phyloP scores from a whole-genome alignment of 768 basidiomycete species.

The Lyophyllum decastes region DNA sequence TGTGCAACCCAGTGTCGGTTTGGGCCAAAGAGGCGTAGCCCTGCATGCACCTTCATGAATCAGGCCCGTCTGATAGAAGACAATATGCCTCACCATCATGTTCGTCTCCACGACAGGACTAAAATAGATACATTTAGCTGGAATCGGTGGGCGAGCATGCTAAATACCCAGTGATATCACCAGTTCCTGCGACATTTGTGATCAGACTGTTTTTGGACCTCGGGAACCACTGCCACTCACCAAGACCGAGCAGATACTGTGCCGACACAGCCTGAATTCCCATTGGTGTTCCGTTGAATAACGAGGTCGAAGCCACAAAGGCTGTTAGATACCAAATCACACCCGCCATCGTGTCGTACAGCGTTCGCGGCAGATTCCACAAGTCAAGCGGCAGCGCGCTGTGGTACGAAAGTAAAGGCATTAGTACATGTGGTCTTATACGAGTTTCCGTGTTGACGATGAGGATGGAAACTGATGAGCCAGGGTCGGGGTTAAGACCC shows the following conservation, averaged over 20 bases:
- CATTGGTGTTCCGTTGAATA: constrained; percentile 27
- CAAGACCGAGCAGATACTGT: constrained; percentile 61
- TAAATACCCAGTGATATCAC: constrained; percentile 71
- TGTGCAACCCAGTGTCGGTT: constrained; percentile 73
- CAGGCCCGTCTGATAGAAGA: background rate
- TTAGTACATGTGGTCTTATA: constrained; percentile 18
- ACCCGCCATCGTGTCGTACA: constrained; percentile 41
- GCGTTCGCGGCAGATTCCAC: constrained; percentile 33
- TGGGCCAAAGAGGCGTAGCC: constrained; percentile 70
- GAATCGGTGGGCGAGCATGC: background rate
- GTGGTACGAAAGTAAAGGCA: constrained; percentile 37
- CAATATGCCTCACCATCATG: constrained; percentile 59
- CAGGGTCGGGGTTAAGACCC: background rate
- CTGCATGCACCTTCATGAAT: constrained; percentile 30
- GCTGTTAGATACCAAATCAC: constrained; percentile 44
- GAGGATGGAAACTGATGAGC: constrained; percentile 5
- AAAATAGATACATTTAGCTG: constrained; percentile 9
- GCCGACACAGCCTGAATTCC: constrained; percentile 34
- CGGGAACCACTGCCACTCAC: constrained; percentile 34
- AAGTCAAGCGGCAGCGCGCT: constrained; percentile 36
- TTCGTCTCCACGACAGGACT: constrained; percentile 82
- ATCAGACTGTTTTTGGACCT: background rate
- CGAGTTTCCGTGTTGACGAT: constrained; percentile 1
- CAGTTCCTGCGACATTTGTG: constrained; percentile 50
- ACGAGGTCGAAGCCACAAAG: constrained; percentile 37